Evolutionary conservation across 106 monocot genomes (phyloP).

Genomic region (Acanthochlamys bracteata): DNA sequence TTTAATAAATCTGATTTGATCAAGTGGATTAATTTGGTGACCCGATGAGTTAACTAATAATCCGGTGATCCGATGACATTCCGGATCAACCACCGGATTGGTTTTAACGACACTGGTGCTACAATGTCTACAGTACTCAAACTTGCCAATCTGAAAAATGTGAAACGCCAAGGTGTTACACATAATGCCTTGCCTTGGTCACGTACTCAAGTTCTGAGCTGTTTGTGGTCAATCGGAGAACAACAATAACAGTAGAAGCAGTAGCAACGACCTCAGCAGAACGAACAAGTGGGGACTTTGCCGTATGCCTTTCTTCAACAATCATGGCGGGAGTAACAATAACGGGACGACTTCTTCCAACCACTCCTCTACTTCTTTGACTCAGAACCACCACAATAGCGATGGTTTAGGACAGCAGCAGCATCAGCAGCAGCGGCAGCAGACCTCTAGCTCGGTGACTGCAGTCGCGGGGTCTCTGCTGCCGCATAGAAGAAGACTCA

Average conservation of each 20-base stretch:
- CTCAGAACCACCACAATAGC: constrained; percentile 8
- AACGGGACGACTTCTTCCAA: constrained; percentile 17
- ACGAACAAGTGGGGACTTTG: constrained; percentile 26
- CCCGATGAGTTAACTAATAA: too few relatives aligned
- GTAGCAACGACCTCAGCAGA: not conserved
- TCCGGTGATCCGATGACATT: too few relatives aligned
- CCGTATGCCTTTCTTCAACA: constrained; percentile 52
- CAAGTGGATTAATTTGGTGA: too few relatives aligned
- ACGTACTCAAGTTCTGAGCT: too few relatives aligned
- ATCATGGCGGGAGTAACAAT: constrained; percentile 7
- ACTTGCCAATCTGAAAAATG: too few relatives aligned
- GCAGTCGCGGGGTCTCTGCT: constrained; percentile 69
- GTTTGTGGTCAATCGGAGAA: not conserved
- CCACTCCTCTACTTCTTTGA: constrained; percentile 22
- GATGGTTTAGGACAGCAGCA: constrained; percentile 2
- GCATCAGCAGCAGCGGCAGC: constrained; percentile 4
- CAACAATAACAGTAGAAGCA: not conserved
- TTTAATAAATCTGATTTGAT: too few relatives aligned
- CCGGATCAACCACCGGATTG: too few relatives aligned
- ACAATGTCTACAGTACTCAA: too few relatives aligned
- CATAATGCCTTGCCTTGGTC: too few relatives aligned
- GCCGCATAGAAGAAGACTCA: constrained; percentile 53
- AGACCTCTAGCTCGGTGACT: constrained; percentile 29
- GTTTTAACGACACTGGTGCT: too few relatives aligned
- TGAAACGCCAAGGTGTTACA: too few relatives aligned